phyloP scores from a whole-genome alignment of 768 basidiomycete species.

The Amanita muscaria region DNA sequence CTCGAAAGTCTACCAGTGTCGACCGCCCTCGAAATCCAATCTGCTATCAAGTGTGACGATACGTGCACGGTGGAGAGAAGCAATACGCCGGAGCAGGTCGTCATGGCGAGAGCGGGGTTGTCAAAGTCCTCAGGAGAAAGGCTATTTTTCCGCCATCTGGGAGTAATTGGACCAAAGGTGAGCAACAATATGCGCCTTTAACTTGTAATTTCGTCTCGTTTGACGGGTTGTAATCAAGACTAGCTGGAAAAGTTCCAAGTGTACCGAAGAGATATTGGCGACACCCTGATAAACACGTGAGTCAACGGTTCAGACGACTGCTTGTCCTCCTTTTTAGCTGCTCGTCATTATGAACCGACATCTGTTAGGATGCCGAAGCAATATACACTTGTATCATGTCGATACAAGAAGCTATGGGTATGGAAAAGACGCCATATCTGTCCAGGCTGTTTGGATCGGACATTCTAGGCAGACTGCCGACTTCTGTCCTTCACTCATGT shows the following conservation, averaged over 20 bases:
- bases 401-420: constrained; percentile 76
- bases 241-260: constrained; percentile 73
- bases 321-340: no score
- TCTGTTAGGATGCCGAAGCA: constrained; percentile 85
- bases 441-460: constrained; percentile 62
- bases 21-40: constrained; percentile 46
- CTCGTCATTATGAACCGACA: no score
- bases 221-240: no score
- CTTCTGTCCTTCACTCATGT: constrained; percentile 23
- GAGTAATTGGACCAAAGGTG: constrained; percentile 64
- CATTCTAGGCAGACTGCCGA: constrained; percentile 62
- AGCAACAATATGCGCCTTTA: constrained; percentile 12
- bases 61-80: constrained; percentile 72
- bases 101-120: constrained; percentile 65
- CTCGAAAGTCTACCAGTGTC: constrained; percentile 31
- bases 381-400: constrained; percentile 80
- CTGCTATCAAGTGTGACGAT: constrained; percentile 65
- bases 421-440: constrained; percentile 44
- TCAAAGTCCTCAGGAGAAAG: constrained; percentile 63
- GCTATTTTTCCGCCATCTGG: constrained; percentile 57
- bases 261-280: constrained; percentile 83
- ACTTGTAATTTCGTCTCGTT: constrained; percentile 1
- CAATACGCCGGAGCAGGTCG: constrained; percentile 28
- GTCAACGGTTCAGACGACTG: constrained; percentile 26
- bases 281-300: constrained; percentile 83